phyloP scores from a whole-genome alignment of 2,329 filamentous ascomycete species.

The Fusarium ramigenum region DNA sequence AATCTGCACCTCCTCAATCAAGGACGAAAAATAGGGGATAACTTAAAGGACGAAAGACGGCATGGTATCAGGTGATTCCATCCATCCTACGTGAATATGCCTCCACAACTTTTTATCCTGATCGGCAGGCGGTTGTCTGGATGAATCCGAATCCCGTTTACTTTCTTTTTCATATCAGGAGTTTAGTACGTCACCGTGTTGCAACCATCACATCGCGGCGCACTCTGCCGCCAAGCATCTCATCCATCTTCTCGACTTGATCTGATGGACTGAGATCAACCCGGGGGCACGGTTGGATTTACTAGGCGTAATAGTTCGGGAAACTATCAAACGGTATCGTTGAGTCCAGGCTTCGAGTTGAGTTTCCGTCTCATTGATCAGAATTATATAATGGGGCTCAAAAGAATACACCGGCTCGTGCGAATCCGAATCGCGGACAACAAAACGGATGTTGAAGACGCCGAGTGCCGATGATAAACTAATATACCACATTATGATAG shows the following conservation, averaged over 20 bases:
- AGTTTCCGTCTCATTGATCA: not conserved
- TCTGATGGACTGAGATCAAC: not conserved
- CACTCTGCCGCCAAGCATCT: conserved; percentile 1
- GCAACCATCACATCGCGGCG: not conserved
- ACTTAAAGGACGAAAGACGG: not conserved
- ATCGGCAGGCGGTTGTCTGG: conserved; percentile 3
- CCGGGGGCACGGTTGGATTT: not conserved
- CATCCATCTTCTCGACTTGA: not conserved
- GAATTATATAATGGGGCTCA: not conserved
- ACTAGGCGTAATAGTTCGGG: not conserved
- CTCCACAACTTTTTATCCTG: not conserved
- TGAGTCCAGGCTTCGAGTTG: not conserved
- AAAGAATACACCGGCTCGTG: not conserved
- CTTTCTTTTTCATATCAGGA: not conserved
- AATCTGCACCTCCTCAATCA: not conserved
- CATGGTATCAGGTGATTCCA: conserved; percentile 17
- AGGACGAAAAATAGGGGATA: not conserved
- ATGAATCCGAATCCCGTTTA: conserved; percentile 25
- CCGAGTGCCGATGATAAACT: not conserved
- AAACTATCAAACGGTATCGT: not conserved
- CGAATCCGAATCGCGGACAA: conserved; percentile 25
- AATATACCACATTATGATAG: not conserved
- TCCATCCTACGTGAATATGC: conserved; percentile 12
- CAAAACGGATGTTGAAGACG: not conserved
- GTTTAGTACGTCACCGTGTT: not conserved